Percentiles rank a stretch among this genome's conserved stretches.
phyloP scores from a whole-genome alignment of 768 basidiomycete genomes.

The Daedaleopsis sinensis region DNA sequence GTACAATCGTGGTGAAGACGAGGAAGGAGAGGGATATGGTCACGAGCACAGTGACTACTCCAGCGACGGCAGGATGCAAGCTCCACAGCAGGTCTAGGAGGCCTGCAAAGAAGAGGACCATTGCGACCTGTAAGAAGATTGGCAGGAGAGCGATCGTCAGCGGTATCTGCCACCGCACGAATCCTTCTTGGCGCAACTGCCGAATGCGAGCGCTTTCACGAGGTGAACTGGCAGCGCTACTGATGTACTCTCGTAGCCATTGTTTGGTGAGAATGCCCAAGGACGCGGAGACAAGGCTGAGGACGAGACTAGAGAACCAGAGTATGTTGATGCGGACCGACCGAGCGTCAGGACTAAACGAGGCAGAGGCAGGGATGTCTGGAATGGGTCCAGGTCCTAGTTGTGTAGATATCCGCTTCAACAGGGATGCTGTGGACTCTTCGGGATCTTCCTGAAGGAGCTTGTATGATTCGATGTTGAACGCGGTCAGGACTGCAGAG shows the following conservation, averaged over 20 bases:
- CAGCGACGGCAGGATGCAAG: slow-evolving; percentile 16
- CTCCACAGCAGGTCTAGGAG: slow-evolving; percentile 27
- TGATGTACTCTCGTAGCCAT: slow-evolving; percentile 25
- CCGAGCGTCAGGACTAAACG: slow-evolving; percentile 15
- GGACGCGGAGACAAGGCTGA: slow-evolving; percentile 27
- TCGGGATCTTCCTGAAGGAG: slow-evolving; percentile 12
- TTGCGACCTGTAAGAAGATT: slow-evolving; percentile 19
- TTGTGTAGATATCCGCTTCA: slow-evolving; percentile 1
- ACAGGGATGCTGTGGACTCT: slow-evolving; percentile 1
- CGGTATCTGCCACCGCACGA: slow-evolving; percentile 25
- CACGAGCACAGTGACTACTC: slow-evolving; percentile 17
- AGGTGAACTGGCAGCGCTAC: slow-evolving; percentile 20
- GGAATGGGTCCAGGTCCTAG: background rate
- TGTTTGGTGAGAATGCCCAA: slow-evolving; percentile 29
- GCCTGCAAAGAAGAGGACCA: slow-evolving; percentile 23
- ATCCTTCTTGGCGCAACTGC: slow-evolving; percentile 25
- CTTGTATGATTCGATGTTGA: slow-evolving; percentile 22
- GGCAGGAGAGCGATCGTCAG: slow-evolving; percentile 19
- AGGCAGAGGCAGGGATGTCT: slow-evolving; percentile 16
- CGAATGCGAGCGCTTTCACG: slow-evolving; percentile 23
- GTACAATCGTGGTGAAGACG: slow-evolving; percentile 22
- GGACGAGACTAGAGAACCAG: slow-evolving; percentile 28
- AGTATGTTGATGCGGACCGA: slow-evolving; percentile 22
- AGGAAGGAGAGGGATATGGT: slow-evolving; percentile 15
- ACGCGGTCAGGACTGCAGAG: slow-evolving; percentile 22